Evolutionary conservation across 345 rosid genomes (phyloP).

Genomic region (Trapa incisa): DNA sequence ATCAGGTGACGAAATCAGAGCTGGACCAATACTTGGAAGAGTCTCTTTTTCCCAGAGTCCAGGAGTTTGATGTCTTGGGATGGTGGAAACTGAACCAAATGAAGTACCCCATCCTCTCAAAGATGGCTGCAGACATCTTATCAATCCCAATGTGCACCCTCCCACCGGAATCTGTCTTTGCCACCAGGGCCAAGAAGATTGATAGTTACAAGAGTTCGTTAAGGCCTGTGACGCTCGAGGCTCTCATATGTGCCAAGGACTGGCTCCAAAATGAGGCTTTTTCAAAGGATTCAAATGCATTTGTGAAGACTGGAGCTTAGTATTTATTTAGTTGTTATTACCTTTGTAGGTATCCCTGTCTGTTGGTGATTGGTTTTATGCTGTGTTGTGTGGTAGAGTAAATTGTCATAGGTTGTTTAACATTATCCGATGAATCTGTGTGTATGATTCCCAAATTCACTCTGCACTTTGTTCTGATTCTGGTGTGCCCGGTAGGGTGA

Average conservation of each 20-base stretch:
- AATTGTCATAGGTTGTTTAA: neutral
- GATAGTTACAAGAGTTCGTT: conserved; percentile 51
- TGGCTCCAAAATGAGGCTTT: conserved; percentile 41
- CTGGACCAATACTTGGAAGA: conserved; percentile 81
- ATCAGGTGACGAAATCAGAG: conserved; percentile 56
- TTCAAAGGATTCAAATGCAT: neutral
- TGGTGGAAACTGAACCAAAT: conserved; percentile 80
- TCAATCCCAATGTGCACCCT: conserved; percentile 57
- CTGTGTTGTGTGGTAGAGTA: neutral
- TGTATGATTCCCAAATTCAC: too few relatives aligned
- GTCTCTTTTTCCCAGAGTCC: conserved; percentile 51
- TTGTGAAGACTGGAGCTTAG: neutral
- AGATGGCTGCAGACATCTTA: conserved; percentile 77
- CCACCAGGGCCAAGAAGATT: conserved; percentile 40
- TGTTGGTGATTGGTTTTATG: neutral
- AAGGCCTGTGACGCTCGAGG: conserved; percentile 65
- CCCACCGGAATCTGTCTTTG: conserved; percentile 47
- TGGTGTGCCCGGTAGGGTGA: too few relatives aligned
- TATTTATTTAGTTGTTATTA: neutral
- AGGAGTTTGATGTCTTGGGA: conserved; percentile 61
- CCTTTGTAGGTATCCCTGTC: neutral
- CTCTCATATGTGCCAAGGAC: conserved; percentile 75
- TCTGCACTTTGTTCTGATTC: too few relatives aligned
- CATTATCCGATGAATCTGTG: neutral
- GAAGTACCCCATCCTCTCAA: conserved; percentile 67